Percentiles rank a stretch among this genome's conserved stretches.
Evolutionary conservation across 169 alveolate species (phyloP).

Genomic region (Perkinsus chesapeaki): DNA sequence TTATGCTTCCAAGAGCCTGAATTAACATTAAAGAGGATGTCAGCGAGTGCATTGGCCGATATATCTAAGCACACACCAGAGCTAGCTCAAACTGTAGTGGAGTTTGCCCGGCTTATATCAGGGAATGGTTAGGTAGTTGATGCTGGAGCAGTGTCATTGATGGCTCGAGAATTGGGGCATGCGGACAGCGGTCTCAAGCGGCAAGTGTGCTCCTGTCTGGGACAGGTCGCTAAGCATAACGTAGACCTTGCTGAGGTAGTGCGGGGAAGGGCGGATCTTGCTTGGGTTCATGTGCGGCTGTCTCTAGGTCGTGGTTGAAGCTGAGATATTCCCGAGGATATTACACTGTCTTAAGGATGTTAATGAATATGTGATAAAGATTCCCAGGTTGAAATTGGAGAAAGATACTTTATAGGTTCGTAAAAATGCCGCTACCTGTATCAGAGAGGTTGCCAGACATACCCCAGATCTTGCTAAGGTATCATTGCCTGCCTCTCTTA

Average conservation of each 20-base stretch:
- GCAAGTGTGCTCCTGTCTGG: conserved; percentile 82
- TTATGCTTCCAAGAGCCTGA: conserved; percentile 85
- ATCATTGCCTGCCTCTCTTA: conserved; percentile 48
- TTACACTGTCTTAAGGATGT: conserved; percentile 76
- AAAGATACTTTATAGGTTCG: conserved; percentile 32
- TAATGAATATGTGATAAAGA: conserved; percentile 44
- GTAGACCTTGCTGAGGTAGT: conserved; percentile 84
- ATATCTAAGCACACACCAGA: conserved; percentile 81
- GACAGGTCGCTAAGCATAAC: conserved; percentile 85
- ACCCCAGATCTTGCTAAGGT: conserved; percentile 76
- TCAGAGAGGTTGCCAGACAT: conserved; percentile 82
- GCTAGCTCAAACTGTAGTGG: conserved; percentile 47
- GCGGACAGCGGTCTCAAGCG: conserved; percentile 81
- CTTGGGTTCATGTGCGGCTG: not conserved
- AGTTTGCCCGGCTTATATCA: not conserved
- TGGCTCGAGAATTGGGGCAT: conserved; percentile 59
- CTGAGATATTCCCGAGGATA: conserved; percentile 82
- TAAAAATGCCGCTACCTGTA: conserved; percentile 85
- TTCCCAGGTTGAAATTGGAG: not conserved
- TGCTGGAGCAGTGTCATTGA: conserved; percentile 48
- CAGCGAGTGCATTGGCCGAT: conserved; percentile 80
- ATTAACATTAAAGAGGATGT: conserved; percentile 53
- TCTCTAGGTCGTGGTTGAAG: conserved; percentile 62
- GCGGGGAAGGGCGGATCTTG: not conserved
- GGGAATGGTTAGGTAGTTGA: conserved; percentile 30